phyloP scores from a whole-genome alignment of 176 grass and related monocot genomes.

The Lolium perenne region DNA sequence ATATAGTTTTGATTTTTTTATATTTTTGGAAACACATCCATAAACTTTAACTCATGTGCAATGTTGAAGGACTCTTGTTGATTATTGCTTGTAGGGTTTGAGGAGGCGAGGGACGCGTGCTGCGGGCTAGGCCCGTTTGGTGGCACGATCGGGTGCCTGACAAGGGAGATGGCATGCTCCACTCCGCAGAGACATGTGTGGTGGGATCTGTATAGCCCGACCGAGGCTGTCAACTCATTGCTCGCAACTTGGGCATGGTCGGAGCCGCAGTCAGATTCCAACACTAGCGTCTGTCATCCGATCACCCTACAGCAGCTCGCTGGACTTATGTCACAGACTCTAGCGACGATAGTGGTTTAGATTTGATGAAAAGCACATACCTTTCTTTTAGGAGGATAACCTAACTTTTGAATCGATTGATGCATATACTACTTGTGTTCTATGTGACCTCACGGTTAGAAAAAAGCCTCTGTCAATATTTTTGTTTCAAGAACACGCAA shows the following conservation, averaged over 20 bases:
- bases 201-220: conserved; percentile 59
- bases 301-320: conserved; percentile 28
- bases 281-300: conserved; percentile 5
- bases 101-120: conserved; percentile 49
- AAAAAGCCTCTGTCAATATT: too few relatives aligned
- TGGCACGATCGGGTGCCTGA: conserved; percentile 41
- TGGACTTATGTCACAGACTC: neutral
- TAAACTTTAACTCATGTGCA: neutral
- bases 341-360: neutral
- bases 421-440: too few relatives aligned
- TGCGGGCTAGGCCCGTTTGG: conserved; percentile 48
- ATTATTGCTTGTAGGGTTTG: conserved; percentile 43
- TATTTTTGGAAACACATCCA: neutral
- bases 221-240: conserved; percentile 11
- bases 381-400: too few relatives aligned
- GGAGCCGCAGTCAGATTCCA: neutral
- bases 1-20: neutral
- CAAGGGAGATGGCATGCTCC: conserved; percentile 51
- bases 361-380: neutral
- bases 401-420: too few relatives aligned
- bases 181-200: conserved; percentile 47
- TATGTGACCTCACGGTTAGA: too few relatives aligned
- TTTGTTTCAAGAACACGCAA: too few relatives aligned
- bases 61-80: neutral
- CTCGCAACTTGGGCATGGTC: conserved; percentile 54